Percentiles rank a stretch among this genome's conserved stretches.
Conservation (phyloP, 768 basidiomycete species). For the Lepiota brunneoincarnata region DNA sequence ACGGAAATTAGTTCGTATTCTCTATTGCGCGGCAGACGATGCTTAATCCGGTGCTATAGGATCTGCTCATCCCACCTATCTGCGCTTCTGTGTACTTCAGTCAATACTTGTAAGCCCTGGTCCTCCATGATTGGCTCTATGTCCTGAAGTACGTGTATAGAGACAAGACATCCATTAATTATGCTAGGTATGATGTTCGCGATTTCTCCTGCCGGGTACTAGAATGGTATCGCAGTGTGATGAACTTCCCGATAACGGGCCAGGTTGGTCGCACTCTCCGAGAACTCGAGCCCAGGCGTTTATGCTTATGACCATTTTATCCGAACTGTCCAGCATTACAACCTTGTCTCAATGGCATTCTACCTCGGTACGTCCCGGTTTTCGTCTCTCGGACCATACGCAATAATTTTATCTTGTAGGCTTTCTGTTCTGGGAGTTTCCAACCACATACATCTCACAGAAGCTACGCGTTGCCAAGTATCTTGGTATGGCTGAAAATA, state of each 20-base stretch:
- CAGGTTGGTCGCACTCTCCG: slow-evolving; percentile 35
- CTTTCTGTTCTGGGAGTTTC: slow-evolving; percentile 61
- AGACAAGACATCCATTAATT: slow-evolving; percentile 69
- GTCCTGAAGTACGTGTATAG: slow-evolving; percentile 24
- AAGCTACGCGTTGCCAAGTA: slow-evolving; percentile 60
- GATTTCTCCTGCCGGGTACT: too few species aligned
- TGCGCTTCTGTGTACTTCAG: slow-evolving; percentile 63
- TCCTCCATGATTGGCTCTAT: background rate
- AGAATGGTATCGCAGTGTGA: slow-evolving; percentile 37
- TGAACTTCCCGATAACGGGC: slow-evolving; percentile 64
- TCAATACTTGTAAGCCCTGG: slow-evolving; percentile 50
- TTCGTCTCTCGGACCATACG: background rate
- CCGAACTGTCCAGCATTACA: slow-evolving; percentile 47
- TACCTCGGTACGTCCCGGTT: slow-evolving; percentile 43
- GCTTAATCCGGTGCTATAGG: slow-evolving; percentile 12
- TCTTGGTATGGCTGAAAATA: slow-evolving; percentile 37
- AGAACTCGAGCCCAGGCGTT: background rate
- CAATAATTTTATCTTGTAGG: slow-evolving; percentile 29
- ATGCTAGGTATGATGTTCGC: slow-evolving; percentile 48
- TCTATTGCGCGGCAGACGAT: background rate
- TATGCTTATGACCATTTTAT: background rate
- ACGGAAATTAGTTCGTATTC: slow-evolving; percentile 49
- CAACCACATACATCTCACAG: slow-evolving; percentile 64
- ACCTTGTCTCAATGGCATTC: slow-evolving; percentile 62
- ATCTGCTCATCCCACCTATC: slow-evolving; percentile 23